Conservation (phyloP, 805 yeast species). For the Candida xyloterini region DNA sequence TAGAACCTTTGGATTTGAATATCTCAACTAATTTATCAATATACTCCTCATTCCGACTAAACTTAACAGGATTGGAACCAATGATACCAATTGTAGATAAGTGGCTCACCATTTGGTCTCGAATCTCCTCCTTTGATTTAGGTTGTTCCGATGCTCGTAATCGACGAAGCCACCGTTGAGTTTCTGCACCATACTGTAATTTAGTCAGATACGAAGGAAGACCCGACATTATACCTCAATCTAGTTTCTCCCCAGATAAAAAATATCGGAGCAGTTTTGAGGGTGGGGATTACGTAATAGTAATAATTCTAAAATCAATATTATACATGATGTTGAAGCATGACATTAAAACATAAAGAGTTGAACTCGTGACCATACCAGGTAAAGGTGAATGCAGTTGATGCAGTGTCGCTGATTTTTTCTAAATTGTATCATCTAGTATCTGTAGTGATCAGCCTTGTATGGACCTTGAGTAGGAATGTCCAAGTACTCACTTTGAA, state of each 20-base stretch:
- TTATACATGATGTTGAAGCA: constrained; percentile 14
- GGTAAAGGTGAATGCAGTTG: constrained; percentile 29
- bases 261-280: background rate
- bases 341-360: constrained; percentile 8
- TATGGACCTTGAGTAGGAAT: constrained; percentile 91
- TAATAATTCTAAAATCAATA: constrained; percentile 3
- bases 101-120: constrained; percentile 10
- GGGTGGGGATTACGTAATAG: too few species aligned
- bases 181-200: constrained; percentile 19
- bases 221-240: background rate
- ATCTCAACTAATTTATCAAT: constrained; percentile 14
- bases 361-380: background rate
- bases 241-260: constrained; percentile 4
- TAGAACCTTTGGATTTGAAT: constrained; percentile 8
- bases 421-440: constrained; percentile 44
- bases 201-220: constrained; percentile 27
- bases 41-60: constrained; percentile 19
- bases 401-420: constrained; percentile 23
- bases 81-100: constrained; percentile 21
- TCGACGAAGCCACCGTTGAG: constrained; percentile 11
- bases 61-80: constrained; percentile 21
- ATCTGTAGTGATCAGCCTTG: constrained; percentile 98
- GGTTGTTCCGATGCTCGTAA: constrained; percentile 11
- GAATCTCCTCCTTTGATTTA: constrained; percentile 16
- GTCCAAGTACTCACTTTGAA: constrained; percentile 92